A percentile compares a stretch with the other conserved stretches of the same genome.
Conservation (phyloP, 495 filamentous ascomycete species). For the Trichoderma gamsii region DNA sequence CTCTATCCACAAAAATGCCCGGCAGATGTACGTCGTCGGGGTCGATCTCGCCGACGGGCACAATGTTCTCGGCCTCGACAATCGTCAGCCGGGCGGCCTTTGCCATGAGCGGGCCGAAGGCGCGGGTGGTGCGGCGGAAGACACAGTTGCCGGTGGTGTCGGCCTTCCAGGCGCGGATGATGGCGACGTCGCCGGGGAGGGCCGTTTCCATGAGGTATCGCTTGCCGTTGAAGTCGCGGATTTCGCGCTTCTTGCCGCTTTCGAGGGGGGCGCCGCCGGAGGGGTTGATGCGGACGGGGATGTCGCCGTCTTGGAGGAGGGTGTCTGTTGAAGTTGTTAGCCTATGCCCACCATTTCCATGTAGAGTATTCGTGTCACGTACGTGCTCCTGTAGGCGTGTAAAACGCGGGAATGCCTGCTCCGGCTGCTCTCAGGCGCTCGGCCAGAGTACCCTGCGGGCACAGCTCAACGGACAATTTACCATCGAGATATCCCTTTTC, state of each 20-base stretch:
- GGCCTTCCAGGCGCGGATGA: conserved; percentile 58
- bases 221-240: conserved; percentile 53
- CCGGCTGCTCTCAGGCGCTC: conserved; percentile 58
- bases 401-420: conserved; percentile 63
- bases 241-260: conserved; percentile 50
- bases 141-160: conserved; percentile 59
- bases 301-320: conserved; percentile 54
- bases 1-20: conserved; percentile 58
- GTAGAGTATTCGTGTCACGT: conserved; percentile 20
- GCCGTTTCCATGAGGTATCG: conserved; percentile 58
- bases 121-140: conserved; percentile 59
- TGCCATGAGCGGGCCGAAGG: conserved; percentile 53
- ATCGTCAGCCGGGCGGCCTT: conserved; percentile 58
- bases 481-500: conserved; percentile 58
- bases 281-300: conserved; percentile 48
- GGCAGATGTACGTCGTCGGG: conserved; percentile 54
- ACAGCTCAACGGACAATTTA: conserved; percentile 57
- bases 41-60: conserved; percentile 52
- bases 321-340: conserved; percentile 35
- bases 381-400: conserved; percentile 56
- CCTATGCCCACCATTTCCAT: background rate
- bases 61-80: conserved; percentile 64
- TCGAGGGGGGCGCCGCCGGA: conserved; percentile 45
- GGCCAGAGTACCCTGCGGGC: conserved; percentile 59
- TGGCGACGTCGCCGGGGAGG: conserved; percentile 56